Percentiles rank a stretch among this genome's conserved stretches.
These are phyloP conservation scores for Coemansia sp. DNA, from an alignment of 192 early-diverging fungal species.

Conservation along the genomic window DNA sequence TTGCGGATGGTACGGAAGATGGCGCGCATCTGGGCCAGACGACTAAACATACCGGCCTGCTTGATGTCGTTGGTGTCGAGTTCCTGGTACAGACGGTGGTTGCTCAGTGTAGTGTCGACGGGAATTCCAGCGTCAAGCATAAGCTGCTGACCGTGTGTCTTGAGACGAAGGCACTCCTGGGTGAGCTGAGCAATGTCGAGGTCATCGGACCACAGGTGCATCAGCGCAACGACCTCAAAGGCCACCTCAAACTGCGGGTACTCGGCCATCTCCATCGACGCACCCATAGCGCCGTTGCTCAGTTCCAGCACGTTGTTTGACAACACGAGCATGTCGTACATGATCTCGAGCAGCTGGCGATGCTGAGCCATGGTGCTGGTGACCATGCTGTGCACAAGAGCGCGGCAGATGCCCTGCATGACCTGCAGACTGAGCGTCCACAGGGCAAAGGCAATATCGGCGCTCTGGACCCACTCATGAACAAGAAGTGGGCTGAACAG, in stretches of 20 bases:
- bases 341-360: constrained; percentile 46
- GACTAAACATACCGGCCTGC: constrained; percentile 46
- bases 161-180: constrained; percentile 43
- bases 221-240: constrained; percentile 62
- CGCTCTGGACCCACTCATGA: constrained; percentile 75
- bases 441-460: constrained; percentile 66
- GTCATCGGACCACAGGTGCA: constrained; percentile 62
- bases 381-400: constrained; percentile 52
- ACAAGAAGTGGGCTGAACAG: constrained; percentile 71
- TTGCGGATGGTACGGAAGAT: constrained; percentile 50
- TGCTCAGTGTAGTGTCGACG: constrained; percentile 63
- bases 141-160: constrained; percentile 37
- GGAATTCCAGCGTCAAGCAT: constrained; percentile 63
- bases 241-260: constrained; percentile 55
- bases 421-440: constrained; percentile 74
- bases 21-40: constrained; percentile 48
- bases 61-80: constrained; percentile 82
- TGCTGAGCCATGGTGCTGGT: constrained; percentile 49
- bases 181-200: constrained; percentile 46
- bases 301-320: constrained; percentile 75
- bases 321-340: constrained; percentile 60
- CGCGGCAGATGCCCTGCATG: constrained; percentile 48
- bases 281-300: constrained; percentile 61
- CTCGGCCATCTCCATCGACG: constrained; percentile 48
- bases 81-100: constrained; percentile 87